A percentile compares a stretch with the other conserved stretches of the same genome.
These are phyloP conservation scores for Trichoderma gamsii DNA, from an alignment of 495 filamentous ascomycete species.

Conservation along the genomic window DNA sequence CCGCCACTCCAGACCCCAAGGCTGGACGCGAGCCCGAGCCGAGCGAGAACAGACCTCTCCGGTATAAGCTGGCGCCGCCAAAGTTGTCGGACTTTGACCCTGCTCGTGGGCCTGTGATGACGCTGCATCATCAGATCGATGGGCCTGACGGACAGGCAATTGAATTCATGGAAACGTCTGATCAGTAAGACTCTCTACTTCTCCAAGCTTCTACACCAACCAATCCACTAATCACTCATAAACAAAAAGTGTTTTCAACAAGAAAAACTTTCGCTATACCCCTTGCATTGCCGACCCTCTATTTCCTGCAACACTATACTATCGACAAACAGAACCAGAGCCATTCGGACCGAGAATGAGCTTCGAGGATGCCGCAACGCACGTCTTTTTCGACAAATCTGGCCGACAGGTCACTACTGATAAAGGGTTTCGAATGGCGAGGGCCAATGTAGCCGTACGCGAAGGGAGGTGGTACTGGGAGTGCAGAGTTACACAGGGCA, in stretches of 20 bases:
- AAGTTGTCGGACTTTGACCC: constrained; percentile 53
- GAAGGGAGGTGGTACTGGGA: constrained; percentile 94
- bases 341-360: constrained; percentile 78
- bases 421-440: constrained; percentile 75
- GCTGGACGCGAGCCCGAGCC: constrained; percentile 29
- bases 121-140: constrained; percentile 40
- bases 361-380: constrained; percentile 83
- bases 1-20: constrained; percentile 53
- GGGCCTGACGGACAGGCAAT: constrained; percentile 41
- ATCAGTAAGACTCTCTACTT: constrained; percentile 49
- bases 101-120: constrained; percentile 50
- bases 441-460: constrained; percentile 85
- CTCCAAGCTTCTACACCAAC: constrained; percentile 29
- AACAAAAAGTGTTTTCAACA: constrained; percentile 66
- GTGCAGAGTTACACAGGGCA: constrained; percentile 71
- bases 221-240: constrained; percentile 32
- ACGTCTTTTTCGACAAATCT: constrained; percentile 59
- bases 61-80: constrained; percentile 55
- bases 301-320: constrained; percentile 82
- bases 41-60: constrained; percentile 42
- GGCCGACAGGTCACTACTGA: constrained; percentile 63
- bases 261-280: constrained; percentile 83
- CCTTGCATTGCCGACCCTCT: constrained; percentile 84
- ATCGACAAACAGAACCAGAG: constrained; percentile 76
- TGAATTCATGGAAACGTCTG: constrained; percentile 56